These are phyloP conservation scores for Neopestalotiopsis sp. DNA, from an alignment of 2,329 filamentous ascomycete species.

Conservation along the genomic window DNA sequence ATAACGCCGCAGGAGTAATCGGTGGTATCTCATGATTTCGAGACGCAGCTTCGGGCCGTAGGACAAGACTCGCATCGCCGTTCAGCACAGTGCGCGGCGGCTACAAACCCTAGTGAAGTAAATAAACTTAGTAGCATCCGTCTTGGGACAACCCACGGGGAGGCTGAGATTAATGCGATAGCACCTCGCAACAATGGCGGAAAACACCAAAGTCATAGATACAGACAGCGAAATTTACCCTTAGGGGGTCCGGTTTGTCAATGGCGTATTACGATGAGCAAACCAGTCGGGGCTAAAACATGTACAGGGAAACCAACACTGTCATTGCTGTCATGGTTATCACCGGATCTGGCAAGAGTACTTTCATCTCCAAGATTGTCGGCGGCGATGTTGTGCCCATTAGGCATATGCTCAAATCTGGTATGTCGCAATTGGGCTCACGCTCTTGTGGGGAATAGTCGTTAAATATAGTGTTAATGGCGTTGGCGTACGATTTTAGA, in stretches of 20 bases:
- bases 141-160: background rate
- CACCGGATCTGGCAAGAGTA: background rate
- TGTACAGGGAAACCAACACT: background rate
- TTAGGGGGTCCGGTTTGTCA: background rate
- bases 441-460: background rate
- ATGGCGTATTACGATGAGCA: background rate
- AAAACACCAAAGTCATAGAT: background rate
- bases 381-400: background rate
- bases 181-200: background rate
- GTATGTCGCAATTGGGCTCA: background rate
- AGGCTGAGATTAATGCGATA: background rate
- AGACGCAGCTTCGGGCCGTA: background rate
- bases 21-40: background rate
- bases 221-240: background rate
- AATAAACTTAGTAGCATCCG: background rate
- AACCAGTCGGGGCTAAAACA: background rate
- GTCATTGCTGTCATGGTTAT: background rate
- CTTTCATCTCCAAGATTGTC: background rate
- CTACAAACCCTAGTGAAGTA: background rate
- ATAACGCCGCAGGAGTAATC: background rate
- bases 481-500: background rate
- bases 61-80: background rate
- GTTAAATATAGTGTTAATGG: background rate
- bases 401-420: background rate
- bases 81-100: background rate